These are phyloP conservation scores for Fusarium veterinarium DNA, from an alignment of 2,329 filamentous ascomycete species.

Conservation along the genomic window DNA sequence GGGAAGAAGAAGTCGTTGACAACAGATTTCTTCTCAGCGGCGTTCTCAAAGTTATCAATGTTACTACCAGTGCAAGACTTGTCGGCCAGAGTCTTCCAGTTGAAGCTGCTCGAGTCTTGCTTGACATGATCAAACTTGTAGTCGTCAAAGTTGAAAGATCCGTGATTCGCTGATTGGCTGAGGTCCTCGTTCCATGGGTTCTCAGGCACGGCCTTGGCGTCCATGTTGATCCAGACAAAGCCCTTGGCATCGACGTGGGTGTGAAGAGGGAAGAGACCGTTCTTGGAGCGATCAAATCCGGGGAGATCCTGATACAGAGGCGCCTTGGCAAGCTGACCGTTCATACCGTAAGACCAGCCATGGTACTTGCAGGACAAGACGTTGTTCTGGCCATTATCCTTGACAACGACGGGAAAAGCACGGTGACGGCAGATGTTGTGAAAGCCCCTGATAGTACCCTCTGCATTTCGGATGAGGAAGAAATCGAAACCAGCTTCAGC, in stretches of 20 bases:
- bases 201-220: conserved; percentile 57
- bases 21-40: conserved; percentile 12
- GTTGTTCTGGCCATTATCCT: conserved; percentile 60
- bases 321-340: conserved; percentile 70
- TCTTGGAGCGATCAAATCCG: conserved; percentile 66
- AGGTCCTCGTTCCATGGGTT: conserved; percentile 61
- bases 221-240: conserved; percentile 70
- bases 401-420: conserved; percentile 67
- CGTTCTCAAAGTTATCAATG: conserved; percentile 51
- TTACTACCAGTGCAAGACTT: conserved; percentile 32
- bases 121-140: conserved; percentile 67
- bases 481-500: conserved; percentile 67
- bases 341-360: conserved; percentile 69
- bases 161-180: conserved; percentile 55
- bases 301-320: conserved; percentile 67
- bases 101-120: conserved; percentile 65
- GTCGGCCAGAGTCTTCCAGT: conserved; percentile 67
- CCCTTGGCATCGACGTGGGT: conserved; percentile 63
- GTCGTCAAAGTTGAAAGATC: conserved; percentile 59
- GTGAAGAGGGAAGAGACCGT: conserved; percentile 66
- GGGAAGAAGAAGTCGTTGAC: conserved; percentile 41
- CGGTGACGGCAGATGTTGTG: conserved; percentile 73
- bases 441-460: conserved; percentile 67
- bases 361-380: conserved; percentile 71
- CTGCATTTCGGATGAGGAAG: conserved; percentile 63